These are phyloP conservation scores for Dictyostelium discoideum DNA, from an alignment of 78 protist genomes.

Conservation along the genomic window dicty_2.7 NC_007088.5:931001-931500, in stretches of 20 bases:
- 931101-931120: slow-evolving; percentile 75
- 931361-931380: slow-evolving; percentile 71
- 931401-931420: slow-evolving; percentile 80
- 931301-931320: slow-evolving; percentile 76
- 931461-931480: slow-evolving; percentile 28
- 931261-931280: too few species aligned
- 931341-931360: slow-evolving; percentile 60
- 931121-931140: slow-evolving; percentile 87
- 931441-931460: slow-evolving; percentile 38
- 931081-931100: slow-evolving; percentile 52
- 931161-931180: slow-evolving; percentile 83
- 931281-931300: too few species aligned
- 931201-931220: neutral
- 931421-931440: slow-evolving; percentile 67
- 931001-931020: slow-evolving; percentile 77
- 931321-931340: slow-evolving; percentile 75
- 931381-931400: slow-evolving; percentile 88
- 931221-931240: neutral
- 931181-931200: slow-evolving; percentile 14
- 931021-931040: slow-evolving; percentile 75
- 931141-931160: slow-evolving; percentile 40
- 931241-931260: too few species aligned
- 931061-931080: slow-evolving; percentile 43
- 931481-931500: slow-evolving; percentile 56
- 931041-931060: slow-evolving; percentile 51